phyloP scores from a whole-genome alignment of 73 alveolate genomes.

The Breviolum minutum region DNA sequence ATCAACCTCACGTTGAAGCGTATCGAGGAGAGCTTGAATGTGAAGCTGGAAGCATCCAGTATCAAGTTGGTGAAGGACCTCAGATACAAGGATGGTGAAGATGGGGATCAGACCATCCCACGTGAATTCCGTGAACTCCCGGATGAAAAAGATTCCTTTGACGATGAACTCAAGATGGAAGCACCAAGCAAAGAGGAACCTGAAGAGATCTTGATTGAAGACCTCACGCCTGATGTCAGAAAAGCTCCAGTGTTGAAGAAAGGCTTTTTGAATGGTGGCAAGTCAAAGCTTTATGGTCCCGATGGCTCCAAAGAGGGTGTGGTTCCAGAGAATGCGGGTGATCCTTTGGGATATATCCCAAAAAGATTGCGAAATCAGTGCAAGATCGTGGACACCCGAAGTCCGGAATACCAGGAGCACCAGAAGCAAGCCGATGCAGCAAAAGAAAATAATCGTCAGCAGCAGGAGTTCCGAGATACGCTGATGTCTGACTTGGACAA shows the following conservation, averaged over 20 bases:
- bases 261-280: conserved; percentile 62
- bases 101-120: conserved; percentile 54
- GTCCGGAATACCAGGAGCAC: conserved; percentile 93
- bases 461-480: conserved; percentile 91
- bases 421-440: conserved; percentile 78
- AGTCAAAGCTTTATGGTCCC: conserved; percentile 72
- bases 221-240: conserved; percentile 71
- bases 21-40: conserved; percentile 85
- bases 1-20: conserved; percentile 76
- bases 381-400: conserved; percentile 89
- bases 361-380: conserved; percentile 73
- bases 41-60: conserved; percentile 65
- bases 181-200: not conserved
- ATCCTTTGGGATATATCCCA: conserved; percentile 86
- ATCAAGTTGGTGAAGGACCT: conserved; percentile 86
- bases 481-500: conserved; percentile 84
- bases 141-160: conserved; percentile 74
- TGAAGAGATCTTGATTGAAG: conserved; percentile 54
- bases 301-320: conserved; percentile 95
- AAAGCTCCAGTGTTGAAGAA: conserved; percentile 74
- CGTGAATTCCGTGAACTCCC: conserved; percentile 87
- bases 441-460: conserved; percentile 55
- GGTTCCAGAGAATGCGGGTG: conserved; percentile 95
- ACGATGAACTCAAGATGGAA: conserved; percentile 26
- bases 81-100: conserved; percentile 84